phyloP scores from a whole-genome alignment of 805 yeast genomes.

The Ogataea thermomethanolica region DNA sequence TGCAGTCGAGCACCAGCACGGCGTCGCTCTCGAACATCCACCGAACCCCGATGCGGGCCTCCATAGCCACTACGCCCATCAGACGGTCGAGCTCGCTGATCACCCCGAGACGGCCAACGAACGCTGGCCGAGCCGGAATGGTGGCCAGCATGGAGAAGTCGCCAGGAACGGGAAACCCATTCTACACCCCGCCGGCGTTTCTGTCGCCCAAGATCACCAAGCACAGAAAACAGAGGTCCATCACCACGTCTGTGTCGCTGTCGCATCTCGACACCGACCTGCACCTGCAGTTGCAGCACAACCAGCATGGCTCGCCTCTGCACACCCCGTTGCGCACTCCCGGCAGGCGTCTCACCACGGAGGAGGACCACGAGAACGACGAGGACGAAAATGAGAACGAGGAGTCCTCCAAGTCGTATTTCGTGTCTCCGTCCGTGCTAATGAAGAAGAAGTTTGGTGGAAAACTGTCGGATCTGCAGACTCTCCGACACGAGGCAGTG shows the following conservation, averaged over 20 bases:
- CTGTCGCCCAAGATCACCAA: slow-evolving; percentile 39
- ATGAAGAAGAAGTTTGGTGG: slow-evolving; percentile 32
- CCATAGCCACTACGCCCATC: slow-evolving; percentile 24
- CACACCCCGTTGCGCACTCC: slow-evolving; percentile 31
- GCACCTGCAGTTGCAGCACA: slow-evolving; percentile 23
- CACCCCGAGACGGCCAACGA: slow-evolving; percentile 24
- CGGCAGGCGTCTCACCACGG: slow-evolving; percentile 16
- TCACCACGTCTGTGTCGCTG: slow-evolving; percentile 29
- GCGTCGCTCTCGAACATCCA: slow-evolving; percentile 20
- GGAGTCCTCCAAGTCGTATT: slow-evolving; percentile 12
- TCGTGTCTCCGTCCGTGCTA: slow-evolving; percentile 28
- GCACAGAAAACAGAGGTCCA: slow-evolving; percentile 32
- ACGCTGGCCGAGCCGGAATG: slow-evolving; percentile 2
- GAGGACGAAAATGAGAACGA: slow-evolving; percentile 10
- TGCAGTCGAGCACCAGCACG: slow-evolving; percentile 19
- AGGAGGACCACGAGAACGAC: slow-evolving; percentile 12
- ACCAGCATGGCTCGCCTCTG: slow-evolving; percentile 24
- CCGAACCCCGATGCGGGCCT: slow-evolving; percentile 20
- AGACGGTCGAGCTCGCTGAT: slow-evolving; percentile 17
- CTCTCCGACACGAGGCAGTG: slow-evolving; percentile 3
- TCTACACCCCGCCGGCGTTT: slow-evolving; percentile 44
- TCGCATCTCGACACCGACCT: slow-evolving; percentile 33
- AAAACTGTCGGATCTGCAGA: slow-evolving; percentile 22
- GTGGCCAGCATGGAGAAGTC: slow-evolving; percentile 29
- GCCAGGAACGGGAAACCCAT: slow-evolving; percentile 42